phyloP scores from a whole-genome alignment of 1,284 basidiomycete species.

The Malassezia equina region DNA sequence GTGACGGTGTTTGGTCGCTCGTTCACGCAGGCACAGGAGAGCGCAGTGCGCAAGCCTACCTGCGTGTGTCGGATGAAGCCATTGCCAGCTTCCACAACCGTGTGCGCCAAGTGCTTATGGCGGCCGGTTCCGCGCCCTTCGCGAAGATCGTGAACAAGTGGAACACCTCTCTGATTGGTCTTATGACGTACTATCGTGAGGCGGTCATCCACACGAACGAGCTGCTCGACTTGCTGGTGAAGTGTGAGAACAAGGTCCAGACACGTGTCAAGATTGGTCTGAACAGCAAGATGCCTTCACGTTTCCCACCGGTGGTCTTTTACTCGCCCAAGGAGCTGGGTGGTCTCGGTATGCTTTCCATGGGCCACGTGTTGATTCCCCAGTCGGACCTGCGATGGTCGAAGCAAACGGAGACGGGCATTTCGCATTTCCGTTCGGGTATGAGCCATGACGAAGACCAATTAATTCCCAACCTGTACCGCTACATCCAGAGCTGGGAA shows the following conservation, averaged over 20 bases:
- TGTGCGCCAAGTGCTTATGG: slow-evolving; percentile 94
- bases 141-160: slow-evolving; percentile 99
- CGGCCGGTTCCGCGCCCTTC: slow-evolving; percentile 95
- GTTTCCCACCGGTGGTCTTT: slow-evolving; percentile 72
- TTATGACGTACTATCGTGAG: slow-evolving; percentile 95
- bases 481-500: slow-evolving; percentile 97
- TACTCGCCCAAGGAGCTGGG: slow-evolving; percentile 53
- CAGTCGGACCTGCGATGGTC: slow-evolving; percentile 95
- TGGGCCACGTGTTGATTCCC: slow-evolving; percentile 97
- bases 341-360: slow-evolving; percentile 96
- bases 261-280: slow-evolving; percentile 98
- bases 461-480: slow-evolving; percentile 79
- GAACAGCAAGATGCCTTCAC: slow-evolving; percentile 98
- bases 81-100: slow-evolving; percentile 53
- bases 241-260: slow-evolving; percentile 54
- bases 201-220: slow-evolving; percentile 98
- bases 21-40: slow-evolving; percentile 90
- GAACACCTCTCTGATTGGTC: slow-evolving; percentile 65
- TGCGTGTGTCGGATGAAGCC: slow-evolving; percentile 90
- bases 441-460: slow-evolving; percentile 64
- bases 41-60: slow-evolving; percentile 89
- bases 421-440: slow-evolving; percentile 88
- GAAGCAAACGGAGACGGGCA: slow-evolving; percentile 85
- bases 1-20: slow-evolving; percentile 95
- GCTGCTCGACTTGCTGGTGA: slow-evolving; percentile 52